A percentile compares a stretch with the other conserved stretches of the same genome.
Conservation (phyloP, 495 filamentous ascomycete genomes). For the Trichoderma orchidacearum region DNA sequence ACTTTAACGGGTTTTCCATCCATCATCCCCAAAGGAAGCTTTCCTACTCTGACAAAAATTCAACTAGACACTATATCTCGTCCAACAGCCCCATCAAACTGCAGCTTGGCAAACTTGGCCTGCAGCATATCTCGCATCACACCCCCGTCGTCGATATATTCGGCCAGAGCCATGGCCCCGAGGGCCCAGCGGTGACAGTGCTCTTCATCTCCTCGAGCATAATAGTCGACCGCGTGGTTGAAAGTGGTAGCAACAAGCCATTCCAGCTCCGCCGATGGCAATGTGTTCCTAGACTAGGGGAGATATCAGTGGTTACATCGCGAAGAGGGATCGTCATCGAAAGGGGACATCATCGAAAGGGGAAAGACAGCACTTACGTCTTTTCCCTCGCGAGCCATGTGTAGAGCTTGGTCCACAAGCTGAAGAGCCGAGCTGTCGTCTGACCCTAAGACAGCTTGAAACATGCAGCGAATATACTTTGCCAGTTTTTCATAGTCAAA, state of each 20-base stretch:
- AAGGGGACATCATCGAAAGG: not conserved
- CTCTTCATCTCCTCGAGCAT: slow-evolving; percentile 38
- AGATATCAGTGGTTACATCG: not conserved
- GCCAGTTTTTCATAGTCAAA: slow-evolving; percentile 43
- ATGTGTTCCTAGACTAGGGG: slow-evolving; percentile 29
- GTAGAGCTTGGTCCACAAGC: slow-evolving; percentile 42
- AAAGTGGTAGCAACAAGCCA: slow-evolving; percentile 65
- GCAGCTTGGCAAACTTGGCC: slow-evolving; percentile 37
- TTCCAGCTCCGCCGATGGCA: slow-evolving; percentile 58
- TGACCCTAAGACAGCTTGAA: slow-evolving; percentile 43
- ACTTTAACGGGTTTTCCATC: too few relatives aligned
- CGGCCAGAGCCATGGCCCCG: slow-evolving; percentile 51
- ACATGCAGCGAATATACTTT: slow-evolving; percentile 61
- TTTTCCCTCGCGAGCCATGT: slow-evolving; percentile 28
- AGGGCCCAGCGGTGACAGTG: slow-evolving; percentile 49
- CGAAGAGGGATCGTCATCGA: not conserved
- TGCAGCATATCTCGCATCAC: slow-evolving; percentile 38
- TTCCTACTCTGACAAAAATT: too few relatives aligned
- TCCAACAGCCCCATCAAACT: slow-evolving; percentile 17
- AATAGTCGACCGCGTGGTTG: slow-evolving; percentile 65
- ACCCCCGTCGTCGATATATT: slow-evolving; percentile 36
- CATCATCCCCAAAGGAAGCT: too few relatives aligned
- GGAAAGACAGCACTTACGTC: slow-evolving; percentile 15
- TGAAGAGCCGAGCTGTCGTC: slow-evolving; percentile 32
- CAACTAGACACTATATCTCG: not conserved